A percentile compares a stretch with the other conserved stretches of the same genome.
phyloP scores from a whole-genome alignment of 108 stramenopile genomes.

The Cyclotella distinguenda region DNA sequence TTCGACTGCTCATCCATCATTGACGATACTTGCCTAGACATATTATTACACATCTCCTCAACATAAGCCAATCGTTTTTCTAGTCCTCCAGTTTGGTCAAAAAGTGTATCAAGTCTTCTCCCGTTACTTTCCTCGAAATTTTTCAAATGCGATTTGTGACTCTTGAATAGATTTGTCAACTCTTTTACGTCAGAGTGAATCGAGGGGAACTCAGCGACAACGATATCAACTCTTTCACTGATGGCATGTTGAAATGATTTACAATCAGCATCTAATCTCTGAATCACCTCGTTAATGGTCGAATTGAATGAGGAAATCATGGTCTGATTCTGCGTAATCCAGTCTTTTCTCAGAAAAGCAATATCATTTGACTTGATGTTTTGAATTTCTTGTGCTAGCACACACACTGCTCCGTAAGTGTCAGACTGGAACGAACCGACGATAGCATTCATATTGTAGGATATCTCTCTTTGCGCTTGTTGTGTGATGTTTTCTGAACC shows the following conservation, averaged over 20 bases:
- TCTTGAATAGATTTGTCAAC: conserved; percentile 19
- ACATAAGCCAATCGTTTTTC: conserved; percentile 26
- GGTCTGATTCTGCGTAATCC: conserved; percentile 15
- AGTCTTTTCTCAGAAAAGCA: conserved; percentile 20
- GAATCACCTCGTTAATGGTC: conserved; percentile 21
- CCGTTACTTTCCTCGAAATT: conserved; percentile 20
- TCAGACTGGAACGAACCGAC: conserved; percentile 41
- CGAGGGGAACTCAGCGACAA: conserved; percentile 14
- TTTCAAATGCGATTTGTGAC: conserved; percentile 14
- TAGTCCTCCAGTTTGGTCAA: conserved; percentile 8
- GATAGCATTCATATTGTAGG: conserved; percentile 8
- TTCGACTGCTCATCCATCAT: conserved; percentile 26
- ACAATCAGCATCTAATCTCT: conserved; percentile 12
- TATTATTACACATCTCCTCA: conserved; percentile 8
- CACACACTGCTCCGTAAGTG: conserved; percentile 35
- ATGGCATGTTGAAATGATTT: conserved; percentile 12
- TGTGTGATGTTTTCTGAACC: background rate
- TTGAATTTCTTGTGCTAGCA: conserved; percentile 39
- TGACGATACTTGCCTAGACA: conserved; percentile 7
- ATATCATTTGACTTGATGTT: conserved; percentile 34
- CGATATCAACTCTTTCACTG: conserved; percentile 20
- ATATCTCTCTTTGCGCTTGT: background rate
- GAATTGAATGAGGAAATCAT: conserved; percentile 8
- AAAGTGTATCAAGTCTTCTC: conserved; percentile 18
- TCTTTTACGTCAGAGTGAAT: conserved; percentile 21